Evolutionary conservation across 306 rosid genomes (phyloP), one percentile per base, ranked within the genome.

Genomic region (Vigna angularis): DNA sequence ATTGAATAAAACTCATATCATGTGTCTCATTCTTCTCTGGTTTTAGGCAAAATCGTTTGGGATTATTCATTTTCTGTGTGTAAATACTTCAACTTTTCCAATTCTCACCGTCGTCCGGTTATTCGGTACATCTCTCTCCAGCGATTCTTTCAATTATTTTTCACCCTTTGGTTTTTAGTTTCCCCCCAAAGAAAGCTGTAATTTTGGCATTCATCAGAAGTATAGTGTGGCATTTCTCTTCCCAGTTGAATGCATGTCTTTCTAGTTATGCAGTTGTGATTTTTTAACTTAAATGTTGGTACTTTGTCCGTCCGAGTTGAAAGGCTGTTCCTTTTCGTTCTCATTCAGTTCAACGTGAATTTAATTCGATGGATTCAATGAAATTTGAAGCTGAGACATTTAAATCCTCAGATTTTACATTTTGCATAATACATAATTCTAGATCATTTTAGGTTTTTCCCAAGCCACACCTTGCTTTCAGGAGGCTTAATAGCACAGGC

Each of bases 121-220:
- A 82, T 85, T 85, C 57, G 92, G 91, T 89, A 83, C 64, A 26
- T 73, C 62, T 81, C 63, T 48, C 9, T 65, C 70, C 47, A 17
- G 32, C 42, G 20, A 42, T 78, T 75, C 38, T 62, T 38, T 15
- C 24, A 9, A 82, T 50, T 50, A 13, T 58, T 24, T 9, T 52
- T 11, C 2, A 17, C 16, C 68, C 20, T 73, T 59, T 44, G 17
- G 2, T 67, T 44, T 64, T 5, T 57, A 59, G 28, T 4, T 38
- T 50, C 17, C 42, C 7, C 45, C 73, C 34, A 45, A 32, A 38
- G 10, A 70, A 74, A 81, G 74, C 20, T 76, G 32, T 17, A 70
- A 73, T 71, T 80, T 72, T 16, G 12, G 32, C 83, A 51, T 45
- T 28, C 57, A 10, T 50, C 47, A 30, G 11, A 57, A 50, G 51